A percentile compares a stretch with the other conserved stretches of the same genome.
These are phyloP conservation scores for Begonia fuchsioides DNA, from an alignment of 306 rosid species.

Conservation along the genomic window DNA sequence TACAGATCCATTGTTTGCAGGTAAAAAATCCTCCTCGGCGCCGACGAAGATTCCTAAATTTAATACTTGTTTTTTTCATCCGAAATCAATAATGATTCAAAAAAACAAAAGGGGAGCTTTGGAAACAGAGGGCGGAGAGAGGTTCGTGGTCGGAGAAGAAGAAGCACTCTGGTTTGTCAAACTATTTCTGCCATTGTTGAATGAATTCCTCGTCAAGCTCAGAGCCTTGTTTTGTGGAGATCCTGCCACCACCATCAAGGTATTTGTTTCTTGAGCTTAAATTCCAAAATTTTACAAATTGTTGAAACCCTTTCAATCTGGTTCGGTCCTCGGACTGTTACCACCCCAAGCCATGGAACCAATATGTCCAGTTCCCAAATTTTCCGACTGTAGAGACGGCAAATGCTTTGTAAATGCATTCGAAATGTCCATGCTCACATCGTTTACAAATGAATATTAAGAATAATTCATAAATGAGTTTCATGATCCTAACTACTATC, in stretches of 20 bases:
- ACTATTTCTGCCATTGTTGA: slow-evolving; percentile 65
- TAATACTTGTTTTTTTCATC: neutral
- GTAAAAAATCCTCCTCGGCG: slow-evolving; percentile 19
- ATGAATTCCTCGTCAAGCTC: slow-evolving; percentile 60
- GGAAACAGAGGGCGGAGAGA: slow-evolving; percentile 25
- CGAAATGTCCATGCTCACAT: too few relatives aligned
- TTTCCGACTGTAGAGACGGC: too few relatives aligned
- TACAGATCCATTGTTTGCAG: slow-evolving; percentile 68
- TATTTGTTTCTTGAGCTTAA: slow-evolving; percentile 5
- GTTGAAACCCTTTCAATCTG: too few relatives aligned
- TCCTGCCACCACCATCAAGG: slow-evolving; percentile 89
- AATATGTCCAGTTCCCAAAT: too few relatives aligned
- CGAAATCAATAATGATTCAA: slow-evolving; percentile 1
- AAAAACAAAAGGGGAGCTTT: slow-evolving; percentile 34
- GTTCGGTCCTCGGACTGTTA: too few relatives aligned
- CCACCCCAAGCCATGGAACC: too few relatives aligned
- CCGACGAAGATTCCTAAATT: neutral
- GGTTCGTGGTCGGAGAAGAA: slow-evolving; percentile 57
- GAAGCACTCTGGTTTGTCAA: slow-evolving; percentile 77
- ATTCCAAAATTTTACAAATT: neutral
- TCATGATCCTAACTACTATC: too few relatives aligned
- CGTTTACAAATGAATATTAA: too few relatives aligned
- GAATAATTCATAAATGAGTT: too few relatives aligned
- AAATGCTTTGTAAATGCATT: too few relatives aligned
- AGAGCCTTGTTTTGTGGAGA: slow-evolving; percentile 87